phyloP scores from a whole-genome alignment of 2,329 filamentous ascomycete genomes.

The Simplicillium aogashimaense region DNA sequence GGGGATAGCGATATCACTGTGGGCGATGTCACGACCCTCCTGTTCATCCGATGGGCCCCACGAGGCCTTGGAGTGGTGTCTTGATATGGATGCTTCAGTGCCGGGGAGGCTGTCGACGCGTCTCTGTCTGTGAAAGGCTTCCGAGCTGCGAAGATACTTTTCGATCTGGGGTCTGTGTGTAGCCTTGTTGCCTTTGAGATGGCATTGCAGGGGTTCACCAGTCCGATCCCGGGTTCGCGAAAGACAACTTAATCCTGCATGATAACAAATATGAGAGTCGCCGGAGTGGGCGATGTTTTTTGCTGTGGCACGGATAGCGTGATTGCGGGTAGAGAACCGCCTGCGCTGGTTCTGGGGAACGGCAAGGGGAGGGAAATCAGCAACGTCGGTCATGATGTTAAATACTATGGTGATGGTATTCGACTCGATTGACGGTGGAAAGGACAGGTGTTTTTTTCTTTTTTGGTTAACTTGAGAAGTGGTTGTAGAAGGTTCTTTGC shows the following conservation, averaged over 20 bases:
- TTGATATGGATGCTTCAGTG: background rate
- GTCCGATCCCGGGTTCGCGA: slow-evolving; percentile 3
- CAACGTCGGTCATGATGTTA: too few species aligned
- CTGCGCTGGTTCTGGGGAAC: too few species aligned
- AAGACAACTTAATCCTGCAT: slow-evolving; percentile 2
- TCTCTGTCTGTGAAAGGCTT: background rate
- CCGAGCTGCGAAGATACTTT: slow-evolving; percentile 3
- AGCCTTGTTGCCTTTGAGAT: slow-evolving; percentile 1
- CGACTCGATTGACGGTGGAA: too few species aligned
- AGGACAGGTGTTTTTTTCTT: too few species aligned
- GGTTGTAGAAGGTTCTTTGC: too few species aligned
- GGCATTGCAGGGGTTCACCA: slow-evolving; percentile 7
- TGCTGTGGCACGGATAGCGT: slow-evolving; percentile 20
- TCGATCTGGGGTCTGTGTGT: slow-evolving; percentile 5
- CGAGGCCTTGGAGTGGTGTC: background rate
- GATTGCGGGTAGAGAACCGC: slow-evolving; percentile 14
- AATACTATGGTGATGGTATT: too few species aligned
- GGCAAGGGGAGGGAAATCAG: too few species aligned
- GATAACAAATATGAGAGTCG: background rate
- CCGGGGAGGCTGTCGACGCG: slow-evolving; percentile 3
- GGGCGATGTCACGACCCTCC: slow-evolving; percentile 25
- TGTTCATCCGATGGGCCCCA: slow-evolving; percentile 9
- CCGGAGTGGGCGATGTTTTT: slow-evolving; percentile 17
- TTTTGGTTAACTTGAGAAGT: too few species aligned
- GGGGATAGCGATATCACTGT: slow-evolving; percentile 23